Evolutionary conservation across 176 grass and related monocot species (phyloP), one percentile per base, ranked within the genome.

Genomic region (Alloteropsis semialata): DNA sequence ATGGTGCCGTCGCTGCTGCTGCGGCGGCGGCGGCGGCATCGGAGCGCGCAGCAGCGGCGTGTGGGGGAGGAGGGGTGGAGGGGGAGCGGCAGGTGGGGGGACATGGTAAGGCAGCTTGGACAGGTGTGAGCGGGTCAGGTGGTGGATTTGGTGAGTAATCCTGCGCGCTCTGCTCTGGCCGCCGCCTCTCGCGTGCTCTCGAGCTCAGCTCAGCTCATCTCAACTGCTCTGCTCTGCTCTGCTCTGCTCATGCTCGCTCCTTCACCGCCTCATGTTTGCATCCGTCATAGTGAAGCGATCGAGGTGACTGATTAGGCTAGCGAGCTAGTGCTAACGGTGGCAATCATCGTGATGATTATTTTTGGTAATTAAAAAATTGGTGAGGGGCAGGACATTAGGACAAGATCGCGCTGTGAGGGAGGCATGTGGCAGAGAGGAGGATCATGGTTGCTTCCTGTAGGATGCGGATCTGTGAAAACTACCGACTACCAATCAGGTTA

Each of bases 31-130:
- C 29, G 60, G 43, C 21, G 18, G 49, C 79, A 74, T 84, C 36
- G 59, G 66, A 82, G 51, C 5, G 58, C 19, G 73, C 38, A 54
- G 73, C 38, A 54, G 9, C 56, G 25, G 76, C 28, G 22, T 75
- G 53, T 29, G n/a, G 59, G 28, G 74, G 45, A 5, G 13, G 62
- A 51, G 61, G 86, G 42, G 38, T 10, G 6, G 66, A 81, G 57
- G 42, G 3, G 2, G 70, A 39, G 25, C 37, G n/a, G 70, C 34
- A 41, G 83, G 18, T 69, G 17, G 64, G 37, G n/a, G 82, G 88
- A 81, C 88, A 82, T 86, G 88, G 88, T 85, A 86, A 74, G 76
- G 56, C 65, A 39, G 24, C 6, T 10, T 17, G 32, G 10, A 37
- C 83, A 30, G 43, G 42, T 30, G 74, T 34, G 46, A 5, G 29